Evolutionary conservation across 192 early-diverging fungal species (phyloP).

Genomic region (Podila minutissima): DNA sequence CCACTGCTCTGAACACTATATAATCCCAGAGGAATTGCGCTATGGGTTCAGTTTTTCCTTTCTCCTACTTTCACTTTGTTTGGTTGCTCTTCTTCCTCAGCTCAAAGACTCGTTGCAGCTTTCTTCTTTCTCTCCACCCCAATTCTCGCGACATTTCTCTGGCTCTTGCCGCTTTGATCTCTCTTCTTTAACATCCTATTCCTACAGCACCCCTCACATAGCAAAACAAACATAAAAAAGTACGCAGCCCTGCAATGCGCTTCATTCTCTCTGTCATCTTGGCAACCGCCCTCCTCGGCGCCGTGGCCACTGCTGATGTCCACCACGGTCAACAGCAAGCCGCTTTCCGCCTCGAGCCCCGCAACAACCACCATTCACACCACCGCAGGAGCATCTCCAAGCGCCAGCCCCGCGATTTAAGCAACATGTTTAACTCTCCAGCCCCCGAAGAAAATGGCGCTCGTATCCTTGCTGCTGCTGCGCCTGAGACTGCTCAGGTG

Average conservation of each 20-base stretch:
- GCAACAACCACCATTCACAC: constrained; percentile 1
- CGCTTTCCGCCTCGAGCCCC: constrained; percentile 26
- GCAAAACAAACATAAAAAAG: neutral
- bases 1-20: neutral
- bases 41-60: neutral
- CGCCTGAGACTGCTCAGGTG: neutral
- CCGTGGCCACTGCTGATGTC: constrained; percentile 18
- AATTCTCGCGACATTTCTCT: neutral
- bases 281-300: constrained; percentile 17
- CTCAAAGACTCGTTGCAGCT: neutral
- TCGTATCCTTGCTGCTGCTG: neutral
- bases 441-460: neutral
- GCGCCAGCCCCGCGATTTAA: constrained; percentile 16
- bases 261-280: constrained; percentile 35
- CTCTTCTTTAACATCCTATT: neutral
- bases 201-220: neutral
- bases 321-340: constrained; percentile 16
- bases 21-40: neutral
- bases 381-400: constrained; percentile 17
- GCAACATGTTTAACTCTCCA: neutral
- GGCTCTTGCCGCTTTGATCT: neutral
- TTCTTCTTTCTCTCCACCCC: neutral
- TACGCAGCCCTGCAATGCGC: constrained; percentile 11
- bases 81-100: neutral
- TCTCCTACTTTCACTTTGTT: neutral